phyloP scores from a whole-genome alignment of 805 yeast genomes.

The Candida maesae region DNA sequence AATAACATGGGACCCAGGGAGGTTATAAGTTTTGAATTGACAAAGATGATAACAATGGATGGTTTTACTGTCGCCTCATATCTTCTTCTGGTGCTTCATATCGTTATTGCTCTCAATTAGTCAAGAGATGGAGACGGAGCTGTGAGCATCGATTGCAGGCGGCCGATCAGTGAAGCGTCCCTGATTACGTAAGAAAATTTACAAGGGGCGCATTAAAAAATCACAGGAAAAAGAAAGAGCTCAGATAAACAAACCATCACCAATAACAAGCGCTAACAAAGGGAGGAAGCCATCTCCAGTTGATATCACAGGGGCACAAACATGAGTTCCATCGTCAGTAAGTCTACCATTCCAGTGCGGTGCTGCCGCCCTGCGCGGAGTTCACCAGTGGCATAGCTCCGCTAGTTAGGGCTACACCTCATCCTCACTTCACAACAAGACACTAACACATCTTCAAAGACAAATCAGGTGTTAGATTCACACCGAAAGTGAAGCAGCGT shows the following conservation, averaged over 20 bases:
- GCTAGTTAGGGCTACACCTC: neutral
- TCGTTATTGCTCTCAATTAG: no score
- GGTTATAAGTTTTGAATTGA: no score
- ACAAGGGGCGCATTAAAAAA: no score
- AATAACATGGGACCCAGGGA: no score
- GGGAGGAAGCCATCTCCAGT: neutral
- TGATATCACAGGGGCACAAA: no score
- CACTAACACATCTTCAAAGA: constrained; percentile 20
- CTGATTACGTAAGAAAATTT: no score
- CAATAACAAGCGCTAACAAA: neutral
- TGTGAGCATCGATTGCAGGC: no score
- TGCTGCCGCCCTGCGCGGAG: neutral
- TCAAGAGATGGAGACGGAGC: no score
- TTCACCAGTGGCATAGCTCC: neutral
- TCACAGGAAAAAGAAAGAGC: neutral
- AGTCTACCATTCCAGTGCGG: neutral
- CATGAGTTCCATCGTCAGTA: constrained; percentile 48
- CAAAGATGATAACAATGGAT: no score
- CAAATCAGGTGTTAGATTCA: constrained; percentile 58
- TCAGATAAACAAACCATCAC: neutral
- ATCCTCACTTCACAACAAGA: constrained; percentile 3
- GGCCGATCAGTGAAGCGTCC: no score
- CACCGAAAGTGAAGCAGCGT: constrained; percentile 52
- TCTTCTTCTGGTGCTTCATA: no score
- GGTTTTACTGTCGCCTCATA: no score